Conservation (phyloP, 106 monocot species). For the Gastrodia elata region DNA sequence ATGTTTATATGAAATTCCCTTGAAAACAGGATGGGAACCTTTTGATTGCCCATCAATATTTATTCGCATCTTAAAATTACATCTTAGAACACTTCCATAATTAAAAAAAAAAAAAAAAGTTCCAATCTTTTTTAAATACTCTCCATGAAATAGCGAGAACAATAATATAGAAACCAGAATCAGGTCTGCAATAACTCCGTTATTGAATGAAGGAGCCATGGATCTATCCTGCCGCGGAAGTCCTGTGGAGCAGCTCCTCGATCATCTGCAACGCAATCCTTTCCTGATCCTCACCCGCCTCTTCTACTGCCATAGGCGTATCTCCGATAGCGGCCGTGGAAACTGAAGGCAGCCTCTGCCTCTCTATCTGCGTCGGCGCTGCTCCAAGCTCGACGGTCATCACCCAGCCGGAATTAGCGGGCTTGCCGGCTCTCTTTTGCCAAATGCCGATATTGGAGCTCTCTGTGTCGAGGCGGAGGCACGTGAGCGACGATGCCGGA, state of each 20-base stretch:
- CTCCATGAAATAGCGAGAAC: too few relatives aligned
- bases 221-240: not conserved
- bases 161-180: not conserved
- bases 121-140: too few relatives aligned
- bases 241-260: constrained; percentile 20
- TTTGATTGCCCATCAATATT: too few relatives aligned
- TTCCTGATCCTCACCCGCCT: constrained; percentile 14
- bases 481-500: constrained; percentile 83
- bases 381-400: constrained; percentile 70
- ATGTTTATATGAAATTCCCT: too few relatives aligned
- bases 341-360: not conserved
- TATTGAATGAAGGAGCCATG: not conserved
- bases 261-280: constrained; percentile 24
- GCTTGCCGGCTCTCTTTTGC: constrained; percentile 92
- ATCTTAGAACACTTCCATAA: too few relatives aligned
- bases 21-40: too few relatives aligned
- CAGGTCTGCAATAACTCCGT: not conserved
- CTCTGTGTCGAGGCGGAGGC: constrained; percentile 90
- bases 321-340: too few relatives aligned
- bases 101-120: too few relatives aligned
- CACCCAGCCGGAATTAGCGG: constrained; percentile 82
- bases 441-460: constrained; percentile 89
- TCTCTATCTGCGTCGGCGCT: not conserved
- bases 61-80: too few relatives aligned
- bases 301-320: not conserved